These are phyloP conservation scores for Hordeum vulgare DNA, from an alignment of 176 grass and related monocot genomes.

Conservation along the genomic window DNA sequence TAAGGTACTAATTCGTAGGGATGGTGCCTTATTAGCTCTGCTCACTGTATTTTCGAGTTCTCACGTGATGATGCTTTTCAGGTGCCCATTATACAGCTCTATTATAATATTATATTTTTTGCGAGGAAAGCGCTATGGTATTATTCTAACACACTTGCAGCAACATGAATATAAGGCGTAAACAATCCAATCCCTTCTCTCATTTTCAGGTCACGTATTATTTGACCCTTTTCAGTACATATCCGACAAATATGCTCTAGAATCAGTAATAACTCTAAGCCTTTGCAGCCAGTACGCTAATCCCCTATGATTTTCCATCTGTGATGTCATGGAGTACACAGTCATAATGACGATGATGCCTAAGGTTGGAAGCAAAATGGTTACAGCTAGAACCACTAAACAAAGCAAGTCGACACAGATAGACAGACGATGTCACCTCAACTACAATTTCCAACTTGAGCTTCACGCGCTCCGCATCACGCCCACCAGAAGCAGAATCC, in stretches of 20 bases:
- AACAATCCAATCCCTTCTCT: neutral
- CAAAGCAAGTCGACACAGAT: neutral
- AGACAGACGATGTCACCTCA: constrained; percentile 41
- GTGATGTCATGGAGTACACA: neutral
- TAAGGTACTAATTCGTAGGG: neutral
- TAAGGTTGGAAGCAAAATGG: neutral
- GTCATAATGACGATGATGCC: neutral
- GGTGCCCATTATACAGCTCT: neutral
- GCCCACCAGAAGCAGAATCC: constrained; percentile 64
- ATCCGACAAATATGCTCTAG: neutral
- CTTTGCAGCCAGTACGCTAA: neutral
- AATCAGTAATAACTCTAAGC: neutral
- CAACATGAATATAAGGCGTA: neutral
- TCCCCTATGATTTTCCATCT: neutral
- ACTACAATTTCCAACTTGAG: constrained; percentile 85
- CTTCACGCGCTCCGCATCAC: constrained; percentile 80
- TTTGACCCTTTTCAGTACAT: neutral
- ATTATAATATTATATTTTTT: neutral
- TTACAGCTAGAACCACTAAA: neutral
- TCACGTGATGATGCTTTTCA: neutral
- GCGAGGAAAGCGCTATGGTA: neutral
- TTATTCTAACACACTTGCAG: neutral
- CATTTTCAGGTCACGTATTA: neutral
- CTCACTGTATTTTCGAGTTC: neutral
- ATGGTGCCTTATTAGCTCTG: neutral